Base-by-base conservation (phyloP, 2,329 filamentous ascomycete genomes). In the Coniochaeta sp. region DNA sequence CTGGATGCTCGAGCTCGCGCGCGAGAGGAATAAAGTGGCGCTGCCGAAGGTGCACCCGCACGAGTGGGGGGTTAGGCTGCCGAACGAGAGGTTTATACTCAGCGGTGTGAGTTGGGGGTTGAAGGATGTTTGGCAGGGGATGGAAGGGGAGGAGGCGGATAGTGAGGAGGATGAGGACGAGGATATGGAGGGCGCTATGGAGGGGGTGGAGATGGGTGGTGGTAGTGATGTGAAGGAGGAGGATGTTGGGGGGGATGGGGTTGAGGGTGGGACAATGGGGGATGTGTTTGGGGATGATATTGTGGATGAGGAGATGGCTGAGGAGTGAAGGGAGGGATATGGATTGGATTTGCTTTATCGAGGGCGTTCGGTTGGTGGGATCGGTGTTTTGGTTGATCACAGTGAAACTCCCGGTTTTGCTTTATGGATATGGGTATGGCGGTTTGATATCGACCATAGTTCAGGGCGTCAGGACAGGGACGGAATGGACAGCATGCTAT, bases 1-100 rank as follows among this genome's bases (percentile, higher is more conserved):
- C 58, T 91, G 87, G 67, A 76, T 91, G 72, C 71, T 85, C 52
- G 86, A 91, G 64, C 72, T 90, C n/a, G 88, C 87, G 12, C 74
- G 78, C 56, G 83, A 87, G 63, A 73, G 84, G 56, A 91, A 91
- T 69, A 81, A 80, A 60, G 73, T 86, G 26, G 78, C 77, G 1
- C 68, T 91, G 56, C 84, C 84, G 18, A 76, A 78, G 55, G 78
- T 87, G 14, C 71, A 79, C 12, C 75, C 79, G 38, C 81, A 79
- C 60, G 84, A 87, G 63, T 87, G 83, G 82, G 84, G 84, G 22
- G 76, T 86, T 6, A 71, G 84, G 10, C 65, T 87, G 54, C 84
- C 84, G 1, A 82, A 79, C 59, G 84, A 87, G 69, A 77, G 83
- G 52, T 87, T 86, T 59, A 83, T 86, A 27, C 71, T 87, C 42